A percentile compares a stretch with the other conserved stretches of the same genome.
Evolutionary conservation across 495 filamentous ascomycete genomes (phyloP).

Genomic region (Hypoxylon crocopeplum): DNA sequence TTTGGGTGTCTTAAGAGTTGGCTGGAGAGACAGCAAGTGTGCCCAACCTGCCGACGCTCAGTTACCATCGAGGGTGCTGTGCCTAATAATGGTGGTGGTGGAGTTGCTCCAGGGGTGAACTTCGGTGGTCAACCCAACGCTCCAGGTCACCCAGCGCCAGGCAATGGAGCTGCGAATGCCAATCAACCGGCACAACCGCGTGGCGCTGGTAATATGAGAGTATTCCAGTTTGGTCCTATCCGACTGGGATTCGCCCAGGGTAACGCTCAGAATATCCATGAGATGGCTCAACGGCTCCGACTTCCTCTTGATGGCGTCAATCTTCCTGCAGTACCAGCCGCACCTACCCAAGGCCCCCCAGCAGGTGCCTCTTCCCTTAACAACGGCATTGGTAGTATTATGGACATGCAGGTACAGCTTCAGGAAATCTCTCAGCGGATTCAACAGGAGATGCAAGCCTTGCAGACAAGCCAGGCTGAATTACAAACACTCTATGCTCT

Average conservation of each 20-base stretch:
- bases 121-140: slow-evolving; percentile 33
- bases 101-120: slow-evolving; percentile 24
- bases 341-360: slow-evolving; percentile 33
- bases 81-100: slow-evolving; percentile 11
- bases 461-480: slow-evolving; percentile 55
- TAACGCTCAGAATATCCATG: slow-evolving; percentile 53
- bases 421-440: slow-evolving; percentile 71
- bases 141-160: slow-evolving; percentile 35
- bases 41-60: slow-evolving; percentile 88
- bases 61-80: slow-evolving; percentile 59
- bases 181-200: slow-evolving; percentile 36
- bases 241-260: slow-evolving; percentile 63
- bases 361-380: slow-evolving; percentile 19
- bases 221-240: slow-evolving; percentile 69
- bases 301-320: slow-evolving; percentile 37
- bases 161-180: slow-evolving; percentile 37
- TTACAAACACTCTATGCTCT: slow-evolving; percentile 64
- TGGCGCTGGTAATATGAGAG: slow-evolving; percentile 38
- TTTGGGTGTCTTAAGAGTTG: slow-evolving; percentile 93
- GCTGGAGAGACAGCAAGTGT: slow-evolving; percentile 98
- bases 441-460: slow-evolving; percentile 58
- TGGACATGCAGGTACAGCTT: slow-evolving; percentile 61
- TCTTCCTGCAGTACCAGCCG: slow-evolving; percentile 28
- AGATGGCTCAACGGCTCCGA: slow-evolving; percentile 52
- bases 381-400: slow-evolving; percentile 26